phyloP scores from a whole-genome alignment of 192 early-diverging fungal species.

The Dimargaris xerosporica region DNA sequence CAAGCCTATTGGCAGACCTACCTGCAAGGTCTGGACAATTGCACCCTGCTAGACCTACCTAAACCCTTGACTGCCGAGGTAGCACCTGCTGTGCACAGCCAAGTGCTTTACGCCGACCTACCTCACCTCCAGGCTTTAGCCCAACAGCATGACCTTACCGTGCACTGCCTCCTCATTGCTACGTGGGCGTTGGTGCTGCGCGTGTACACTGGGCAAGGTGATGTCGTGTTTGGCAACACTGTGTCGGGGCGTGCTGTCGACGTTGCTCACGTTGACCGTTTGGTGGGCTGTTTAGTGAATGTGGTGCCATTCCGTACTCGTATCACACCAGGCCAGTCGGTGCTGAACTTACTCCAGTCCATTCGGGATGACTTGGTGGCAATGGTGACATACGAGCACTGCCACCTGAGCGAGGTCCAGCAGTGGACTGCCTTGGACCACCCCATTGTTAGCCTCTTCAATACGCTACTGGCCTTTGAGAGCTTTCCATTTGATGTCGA shows the following conservation, averaged over 20 bases:
- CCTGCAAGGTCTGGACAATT: background rate
- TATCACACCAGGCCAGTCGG: background rate
- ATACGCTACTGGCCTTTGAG: conserved; percentile 2
- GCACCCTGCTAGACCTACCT: background rate
- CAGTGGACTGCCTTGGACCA: background rate
- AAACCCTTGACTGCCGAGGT: background rate
- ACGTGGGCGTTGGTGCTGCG: conserved; percentile 1
- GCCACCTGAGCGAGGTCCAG: background rate
- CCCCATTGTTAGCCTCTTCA: background rate
- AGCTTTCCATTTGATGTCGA: background rate
- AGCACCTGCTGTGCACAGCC: background rate
- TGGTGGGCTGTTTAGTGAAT: conserved; percentile 6
- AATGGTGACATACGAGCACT: background rate
- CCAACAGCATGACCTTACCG: background rate
- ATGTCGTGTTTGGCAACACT: conserved; percentile 3
- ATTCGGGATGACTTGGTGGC: background rate
- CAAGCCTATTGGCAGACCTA: background rate
- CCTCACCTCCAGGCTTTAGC: background rate
- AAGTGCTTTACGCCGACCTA: background rate
- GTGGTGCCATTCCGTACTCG: conserved; percentile 1
- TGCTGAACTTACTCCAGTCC: background rate
- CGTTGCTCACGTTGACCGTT: background rate
- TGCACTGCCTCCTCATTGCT: background rate
- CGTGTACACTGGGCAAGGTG: conserved; percentile 1
- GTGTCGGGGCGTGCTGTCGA: background rate